Evolutionary conservation across 2,329 filamentous ascomycete species (phyloP), one percentile per base, ranked within the genome.

Genomic region (Sclerotinia trifoliorum): DNA sequence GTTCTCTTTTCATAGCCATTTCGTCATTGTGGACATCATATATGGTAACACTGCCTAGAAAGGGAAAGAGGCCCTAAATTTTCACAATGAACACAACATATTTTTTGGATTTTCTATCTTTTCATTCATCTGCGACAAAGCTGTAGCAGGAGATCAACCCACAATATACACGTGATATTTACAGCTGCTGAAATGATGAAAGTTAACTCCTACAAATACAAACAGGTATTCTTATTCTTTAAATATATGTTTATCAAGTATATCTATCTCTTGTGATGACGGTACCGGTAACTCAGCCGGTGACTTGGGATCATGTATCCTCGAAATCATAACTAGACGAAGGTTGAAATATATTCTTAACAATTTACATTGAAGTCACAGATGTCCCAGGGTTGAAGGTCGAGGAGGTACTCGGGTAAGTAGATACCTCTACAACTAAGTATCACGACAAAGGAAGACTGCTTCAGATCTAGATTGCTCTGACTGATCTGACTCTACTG

Each of bases 11-110:
- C 3, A 11, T 35, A 21, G 5, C 21, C 15, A 62, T 62, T 62
- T 62, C 58, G 58, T 62, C 58, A 62, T 62, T 24, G 44, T 49
- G 42, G 56, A 60, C 39, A 46, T 46, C 29, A 60, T 26, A 60
- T 60, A 29, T 42, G 24, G 56, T 60, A 46, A 60, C 56, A 46
- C 19, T 49, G 29, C 44, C 29, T 62, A 49, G 32, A 49, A 62
- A 19, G 24, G 58, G 58, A 62, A 49, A 49, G 46, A 24, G 44
- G 26, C 19, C 29, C 21, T 61, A 57, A 57, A 42, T 19, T 57
- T 42, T 57, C 35, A 17, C 19, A 24, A 42, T 6, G 17, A 11
- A 3, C 55, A 44, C 55, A 19, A 44, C n/a, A 58, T 44, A 17
- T 15, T 35, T 35, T 55, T 7, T 7, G 6, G 2, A 19, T 48